Percentiles rank a stretch among this genome's conserved stretches.
These are phyloP conservation scores for Wilcoxina mikolae DNA, from an alignment of 495 filamentous ascomycete genomes.

Conservation along the genomic window DNA sequence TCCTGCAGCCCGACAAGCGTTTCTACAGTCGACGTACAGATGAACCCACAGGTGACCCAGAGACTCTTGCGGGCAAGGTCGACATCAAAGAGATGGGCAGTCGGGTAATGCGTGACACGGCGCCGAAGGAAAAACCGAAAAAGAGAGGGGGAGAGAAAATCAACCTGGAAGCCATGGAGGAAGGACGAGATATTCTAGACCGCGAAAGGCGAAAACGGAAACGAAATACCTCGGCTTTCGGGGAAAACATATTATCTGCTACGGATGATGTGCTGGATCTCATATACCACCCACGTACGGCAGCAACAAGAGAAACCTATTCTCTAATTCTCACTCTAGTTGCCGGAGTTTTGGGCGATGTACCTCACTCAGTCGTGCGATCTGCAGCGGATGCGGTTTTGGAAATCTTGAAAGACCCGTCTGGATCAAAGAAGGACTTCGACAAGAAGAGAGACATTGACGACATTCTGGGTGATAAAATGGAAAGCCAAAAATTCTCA, in stretches of 20 bases:
- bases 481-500: slow-evolving; percentile 86
- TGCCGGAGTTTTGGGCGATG: slow-evolving; percentile 76
- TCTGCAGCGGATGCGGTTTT: slow-evolving; percentile 92
- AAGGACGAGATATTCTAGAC: slow-evolving; percentile 74
- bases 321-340: slow-evolving; percentile 88
- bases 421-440: slow-evolving; percentile 69
- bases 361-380: slow-evolving; percentile 75
- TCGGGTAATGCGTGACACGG: slow-evolving; percentile 60
- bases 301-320: slow-evolving; percentile 86
- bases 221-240: slow-evolving; percentile 44
- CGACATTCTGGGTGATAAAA: slow-evolving; percentile 67
- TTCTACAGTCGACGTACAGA: slow-evolving; percentile 76
- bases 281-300: slow-evolving; percentile 76
- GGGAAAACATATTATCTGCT: slow-evolving; percentile 67
- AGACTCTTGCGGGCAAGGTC: slow-evolving; percentile 88
- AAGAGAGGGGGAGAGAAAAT: slow-evolving; percentile 45
- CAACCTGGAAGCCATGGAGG: slow-evolving; percentile 57
- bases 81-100: slow-evolving; percentile 89
- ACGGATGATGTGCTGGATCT: slow-evolving; percentile 74
- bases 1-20: slow-evolving; percentile 95
- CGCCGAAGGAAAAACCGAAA: slow-evolving; percentile 57
- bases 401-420: slow-evolving; percentile 84
- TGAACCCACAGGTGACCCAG: slow-evolving; percentile 91
- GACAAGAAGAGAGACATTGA: slow-evolving; percentile 98
- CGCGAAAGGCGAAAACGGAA: slow-evolving; percentile 81